Evolutionary conservation across 2,329 filamentous ascomycete genomes (phyloP).

Genomic region (Trichoderma sp.): DNA sequence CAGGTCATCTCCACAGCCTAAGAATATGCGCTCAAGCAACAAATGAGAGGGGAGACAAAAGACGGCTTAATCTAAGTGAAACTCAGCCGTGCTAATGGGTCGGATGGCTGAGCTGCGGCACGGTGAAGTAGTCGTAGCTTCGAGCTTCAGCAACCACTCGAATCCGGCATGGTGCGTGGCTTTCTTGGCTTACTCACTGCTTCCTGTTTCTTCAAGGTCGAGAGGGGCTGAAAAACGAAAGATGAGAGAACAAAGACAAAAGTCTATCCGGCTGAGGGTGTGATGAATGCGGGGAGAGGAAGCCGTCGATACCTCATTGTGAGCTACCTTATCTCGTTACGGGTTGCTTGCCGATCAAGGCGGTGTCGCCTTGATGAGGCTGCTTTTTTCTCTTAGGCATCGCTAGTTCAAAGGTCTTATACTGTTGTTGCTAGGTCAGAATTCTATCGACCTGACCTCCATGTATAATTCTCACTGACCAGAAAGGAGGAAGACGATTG

Average conservation of each 20-base stretch:
- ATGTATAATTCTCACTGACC: background rate
- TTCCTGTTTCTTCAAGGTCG: conserved; percentile 2
- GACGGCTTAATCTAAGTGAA: conserved; percentile 22
- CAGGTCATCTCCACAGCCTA: conserved; percentile 11
- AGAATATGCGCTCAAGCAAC: conserved; percentile 12
- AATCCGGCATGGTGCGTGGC: conserved; percentile 20
- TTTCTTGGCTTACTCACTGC: conserved; percentile 15
- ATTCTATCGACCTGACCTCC: background rate
- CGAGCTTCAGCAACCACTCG: conserved; percentile 14
- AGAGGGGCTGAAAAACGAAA: background rate
- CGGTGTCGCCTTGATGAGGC: background rate
- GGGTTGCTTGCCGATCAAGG: conserved; percentile 1
- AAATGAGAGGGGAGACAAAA: conserved; percentile 14
- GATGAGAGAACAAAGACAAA: background rate
- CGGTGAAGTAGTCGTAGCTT: conserved; percentile 1
- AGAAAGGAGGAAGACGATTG: background rate
- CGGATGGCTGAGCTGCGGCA: conserved; percentile 12
- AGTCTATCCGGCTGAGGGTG: conserved; percentile 22
- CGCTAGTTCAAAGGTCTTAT: background rate
- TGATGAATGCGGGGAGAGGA: conserved; percentile 19
- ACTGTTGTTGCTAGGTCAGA: background rate
- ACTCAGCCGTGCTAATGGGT: conserved; percentile 5
- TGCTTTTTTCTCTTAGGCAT: background rate
- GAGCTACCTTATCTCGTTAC: conserved; percentile 8
- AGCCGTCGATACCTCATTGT: conserved; percentile 2